Conservation (phyloP, 306 rosid genomes). For the Quercus glauca region DNA sequence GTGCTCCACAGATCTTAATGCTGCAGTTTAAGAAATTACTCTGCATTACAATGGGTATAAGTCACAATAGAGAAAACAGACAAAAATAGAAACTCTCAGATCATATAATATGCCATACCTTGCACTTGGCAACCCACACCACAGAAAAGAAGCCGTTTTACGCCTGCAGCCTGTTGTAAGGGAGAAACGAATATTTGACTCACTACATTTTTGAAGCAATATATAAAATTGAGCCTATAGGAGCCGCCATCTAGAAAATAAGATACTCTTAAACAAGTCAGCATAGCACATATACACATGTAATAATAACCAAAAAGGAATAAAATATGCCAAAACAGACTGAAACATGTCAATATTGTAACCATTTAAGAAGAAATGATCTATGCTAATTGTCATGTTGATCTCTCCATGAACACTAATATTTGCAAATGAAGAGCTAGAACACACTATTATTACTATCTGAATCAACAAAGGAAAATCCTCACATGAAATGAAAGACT, state of each 20-base stretch:
- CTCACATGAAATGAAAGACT: neutral
- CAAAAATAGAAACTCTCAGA: slow-evolving; percentile 13
- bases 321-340: neutral
- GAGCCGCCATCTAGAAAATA: neutral
- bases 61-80: slow-evolving; percentile 61
- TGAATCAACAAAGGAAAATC: neutral
- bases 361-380: neutral
- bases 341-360: neutral
- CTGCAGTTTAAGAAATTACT: slow-evolving; percentile 95
- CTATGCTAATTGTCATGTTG: too few relatives aligned
- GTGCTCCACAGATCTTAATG: slow-evolving; percentile 90
- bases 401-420: too few relatives aligned
- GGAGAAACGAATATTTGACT: slow-evolving; percentile 1
- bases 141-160: slow-evolving; percentile 96
- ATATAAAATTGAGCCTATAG: neutral
- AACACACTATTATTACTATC: neutral
- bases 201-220: neutral
- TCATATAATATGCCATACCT: slow-evolving; percentile 47
- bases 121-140: slow-evolving; percentile 99
- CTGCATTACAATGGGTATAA: slow-evolving; percentile 89
- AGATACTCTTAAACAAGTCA: neutral
- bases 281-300: too few relatives aligned
- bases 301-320: neutral
- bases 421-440: neutral
- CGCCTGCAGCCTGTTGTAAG: slow-evolving; percentile 79